Evolutionary conservation across 2,329 filamentous ascomycete genomes (phyloP).

Genomic region (Colletotrichum australisinense): DNA sequence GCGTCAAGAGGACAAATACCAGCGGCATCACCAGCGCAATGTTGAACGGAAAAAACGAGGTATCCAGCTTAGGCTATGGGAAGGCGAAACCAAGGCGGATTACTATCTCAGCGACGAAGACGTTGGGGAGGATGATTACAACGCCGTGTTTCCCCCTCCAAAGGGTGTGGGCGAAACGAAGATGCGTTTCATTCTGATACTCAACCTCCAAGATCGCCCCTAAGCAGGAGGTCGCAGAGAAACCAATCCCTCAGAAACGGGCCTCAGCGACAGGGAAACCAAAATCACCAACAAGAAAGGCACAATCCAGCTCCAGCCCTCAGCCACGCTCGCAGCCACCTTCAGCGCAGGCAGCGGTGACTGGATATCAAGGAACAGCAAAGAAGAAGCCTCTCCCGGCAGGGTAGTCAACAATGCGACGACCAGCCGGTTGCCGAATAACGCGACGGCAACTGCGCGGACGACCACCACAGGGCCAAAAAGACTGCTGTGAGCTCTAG

Average conservation of each 20-base stretch:
- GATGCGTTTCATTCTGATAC: neutral
- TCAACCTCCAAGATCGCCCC: neutral
- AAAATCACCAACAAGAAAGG: neutral
- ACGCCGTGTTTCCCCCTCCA: slow-evolving; percentile 32
- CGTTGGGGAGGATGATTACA: slow-evolving; percentile 19
- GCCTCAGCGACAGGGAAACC: neutral
- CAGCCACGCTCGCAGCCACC: neutral
- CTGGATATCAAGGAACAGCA: slow-evolving; percentile 49
- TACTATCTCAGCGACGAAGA: slow-evolving; percentile 32
- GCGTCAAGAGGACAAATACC: slow-evolving; percentile 23
- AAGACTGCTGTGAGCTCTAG: slow-evolving; percentile 16
- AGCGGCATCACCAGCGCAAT: slow-evolving; percentile 29
- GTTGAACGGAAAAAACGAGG: slow-evolving; percentile 19
- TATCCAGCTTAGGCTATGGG: slow-evolving; percentile 21
- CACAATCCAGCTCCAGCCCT: neutral
- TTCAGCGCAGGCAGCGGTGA: neutral
- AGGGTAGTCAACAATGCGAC: neutral
- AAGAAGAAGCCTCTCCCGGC: slow-evolving; percentile 41
- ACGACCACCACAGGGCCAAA: slow-evolving; percentile 39
- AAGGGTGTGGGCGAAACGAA: neutral
- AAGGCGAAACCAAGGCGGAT: slow-evolving; percentile 30
- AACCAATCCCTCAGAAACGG: slow-evolving; percentile 1
- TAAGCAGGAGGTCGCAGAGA: neutral
- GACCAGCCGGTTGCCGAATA: neutral
- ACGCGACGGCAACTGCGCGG: slow-evolving; percentile 38